Conservation (phyloP, 768 basidiomycete genomes). For the Auricularia heimuer region DNA sequence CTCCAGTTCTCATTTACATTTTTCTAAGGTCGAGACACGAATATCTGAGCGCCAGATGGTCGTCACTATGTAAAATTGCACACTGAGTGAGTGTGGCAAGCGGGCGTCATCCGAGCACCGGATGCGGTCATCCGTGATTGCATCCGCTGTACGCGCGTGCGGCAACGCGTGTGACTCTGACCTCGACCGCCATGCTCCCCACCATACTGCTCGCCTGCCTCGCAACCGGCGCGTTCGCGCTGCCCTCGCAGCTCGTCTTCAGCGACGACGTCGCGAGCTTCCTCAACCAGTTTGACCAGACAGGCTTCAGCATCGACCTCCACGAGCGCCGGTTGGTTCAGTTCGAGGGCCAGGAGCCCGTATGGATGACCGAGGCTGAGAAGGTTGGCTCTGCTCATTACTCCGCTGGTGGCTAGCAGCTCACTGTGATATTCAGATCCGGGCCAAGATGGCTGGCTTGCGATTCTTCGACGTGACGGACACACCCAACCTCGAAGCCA, state of each 20-base stretch:
- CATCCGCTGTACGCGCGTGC: background rate
- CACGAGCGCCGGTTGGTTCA: slow-evolving; percentile 65
- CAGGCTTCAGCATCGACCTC: slow-evolving; percentile 67
- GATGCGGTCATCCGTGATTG: too few relatives aligned
- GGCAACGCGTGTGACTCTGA: background rate
- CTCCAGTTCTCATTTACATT: too few relatives aligned
- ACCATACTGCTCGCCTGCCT: background rate
- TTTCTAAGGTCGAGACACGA: too few relatives aligned
- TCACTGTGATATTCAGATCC: slow-evolving; percentile 38
- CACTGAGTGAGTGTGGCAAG: too few relatives aligned
- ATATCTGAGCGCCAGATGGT: too few relatives aligned
- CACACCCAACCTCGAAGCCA: slow-evolving; percentile 47
- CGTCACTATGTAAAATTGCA: too few relatives aligned
- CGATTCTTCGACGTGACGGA: slow-evolving; percentile 88
- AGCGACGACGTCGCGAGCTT: background rate
- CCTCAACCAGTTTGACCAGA: slow-evolving; percentile 17
- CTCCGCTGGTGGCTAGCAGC: background rate
- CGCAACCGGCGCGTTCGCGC: background rate
- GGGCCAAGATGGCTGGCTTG: slow-evolving; percentile 64
- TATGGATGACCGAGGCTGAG: slow-evolving; percentile 83
- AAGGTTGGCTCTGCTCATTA: slow-evolving; percentile 41
- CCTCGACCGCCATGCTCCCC: slow-evolving; percentile 13
- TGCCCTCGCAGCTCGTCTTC: slow-evolving; percentile 1
- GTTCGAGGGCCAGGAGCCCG: slow-evolving; percentile 55
- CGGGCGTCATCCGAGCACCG: too few relatives aligned